Evolutionary conservation across 176 grass and related monocot species (phyloP), one percentile per base, ranked within the genome.

Genomic region (Aegilops longissima): DNA sequence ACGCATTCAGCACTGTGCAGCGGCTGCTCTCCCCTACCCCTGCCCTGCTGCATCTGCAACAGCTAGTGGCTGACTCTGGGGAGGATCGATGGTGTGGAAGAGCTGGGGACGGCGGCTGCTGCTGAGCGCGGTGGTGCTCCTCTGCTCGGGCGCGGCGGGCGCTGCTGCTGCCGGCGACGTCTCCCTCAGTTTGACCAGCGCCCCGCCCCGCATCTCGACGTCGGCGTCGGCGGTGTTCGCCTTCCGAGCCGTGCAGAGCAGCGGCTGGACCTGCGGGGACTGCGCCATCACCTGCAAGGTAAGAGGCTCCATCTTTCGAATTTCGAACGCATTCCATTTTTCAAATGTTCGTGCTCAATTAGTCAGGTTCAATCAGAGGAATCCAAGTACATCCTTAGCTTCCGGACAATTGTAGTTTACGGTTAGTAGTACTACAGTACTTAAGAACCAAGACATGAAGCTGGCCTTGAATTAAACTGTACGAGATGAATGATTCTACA

Each of bases 231-330:
- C 93, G 3, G 33, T 69, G 61, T 98, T 98, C 84, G 84, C 77
- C 54, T 94, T 98, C 78, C 88, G 88, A 9, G 92, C 87, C 35
- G 45, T 56, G 64, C 86, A 72, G 72, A 87, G 59, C 62, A 52
- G 58, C 34, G 86, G 91, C 3, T 70, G 76, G 59, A 79, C 79
- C 20, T 98, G 93, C 88, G 69, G 45, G 47, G 85, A 85, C 38
- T 98, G 93, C 56, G n/a, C 39, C 82, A 16, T 94, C 79, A 88
- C 67, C 86, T 98, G 93, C 89, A 88, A 91, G 96, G 96, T 96
- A 65, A 25, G 81, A 83, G 1, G 7, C 3, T 75, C 72, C 23
- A 8, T 66, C 42, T 42, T 45, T 82, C 38, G 3, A 78, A 24
- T 64, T 31, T 44, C 0, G 8, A 78, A 34, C 30, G 29, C 66